Percentiles rank a stretch among this genome's conserved stretches.
Conservation (phyloP, 2,329 filamentous ascomycete genomes). For the Trichoderma harzianum region DNA sequence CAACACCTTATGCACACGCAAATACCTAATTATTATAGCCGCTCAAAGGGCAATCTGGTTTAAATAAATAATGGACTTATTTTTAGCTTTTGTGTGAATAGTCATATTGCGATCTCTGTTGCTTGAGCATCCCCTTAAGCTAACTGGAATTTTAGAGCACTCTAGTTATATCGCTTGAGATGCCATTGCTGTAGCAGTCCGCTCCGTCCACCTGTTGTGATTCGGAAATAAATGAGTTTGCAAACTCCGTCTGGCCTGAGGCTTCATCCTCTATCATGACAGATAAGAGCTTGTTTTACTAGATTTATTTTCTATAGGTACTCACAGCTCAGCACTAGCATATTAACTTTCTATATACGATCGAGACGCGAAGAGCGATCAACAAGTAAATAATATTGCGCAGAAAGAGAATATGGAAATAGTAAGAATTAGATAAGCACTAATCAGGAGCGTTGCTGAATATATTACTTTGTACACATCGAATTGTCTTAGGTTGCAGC, state of each 20-base stretch:
- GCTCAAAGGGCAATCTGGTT: too few relatives aligned
- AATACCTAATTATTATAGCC: too few relatives aligned
- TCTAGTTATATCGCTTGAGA: not conserved
- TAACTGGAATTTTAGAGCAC: too few relatives aligned
- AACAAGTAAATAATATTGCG: not conserved
- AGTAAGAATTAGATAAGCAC: conserved; percentile 6
- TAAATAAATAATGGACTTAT: too few relatives aligned
- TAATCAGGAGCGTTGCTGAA: not conserved
- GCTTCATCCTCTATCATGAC: not conserved
- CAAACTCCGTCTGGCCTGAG: not conserved
- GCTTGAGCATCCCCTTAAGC: too few relatives aligned
- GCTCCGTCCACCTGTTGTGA: not conserved
- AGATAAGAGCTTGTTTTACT: not conserved
- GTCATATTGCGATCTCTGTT: fast-evolving
- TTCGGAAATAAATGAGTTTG: not conserved
- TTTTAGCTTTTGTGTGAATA: too few relatives aligned
- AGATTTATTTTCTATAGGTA: not conserved
- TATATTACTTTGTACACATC: not conserved
- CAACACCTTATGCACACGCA: too few relatives aligned
- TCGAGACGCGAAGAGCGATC: not conserved
- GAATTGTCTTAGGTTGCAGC: not conserved
- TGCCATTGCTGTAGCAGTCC: not conserved
- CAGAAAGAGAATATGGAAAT: not conserved
- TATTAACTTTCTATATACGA: not conserved
- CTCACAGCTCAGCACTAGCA: not conserved